Base-by-base conservation (phyloP, 106 monocot genomes). In the Phalaenopsis aphrodite region DNA sequence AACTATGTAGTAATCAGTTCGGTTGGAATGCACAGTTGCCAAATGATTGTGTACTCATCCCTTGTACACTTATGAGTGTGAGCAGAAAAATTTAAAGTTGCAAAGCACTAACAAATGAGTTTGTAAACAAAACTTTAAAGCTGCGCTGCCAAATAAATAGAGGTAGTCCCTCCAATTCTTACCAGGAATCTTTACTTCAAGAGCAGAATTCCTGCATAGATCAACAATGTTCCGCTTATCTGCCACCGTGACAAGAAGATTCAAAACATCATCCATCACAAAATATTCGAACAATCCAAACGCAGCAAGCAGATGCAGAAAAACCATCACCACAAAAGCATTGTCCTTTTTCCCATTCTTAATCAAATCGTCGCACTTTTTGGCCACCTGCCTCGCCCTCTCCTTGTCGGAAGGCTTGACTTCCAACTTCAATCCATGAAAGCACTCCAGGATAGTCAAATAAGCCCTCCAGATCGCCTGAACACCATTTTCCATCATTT, bases 301-400 rank as follows among this genome's bases (percentile, higher is more conserved):
- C 36, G 78, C 19, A 46, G 3, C 57, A 21, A 58, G 11, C 57
- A 78, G 41, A 14, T 58, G 41, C 78, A 78, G 36, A 24, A 78
- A 58, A 38, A 21, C 17, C 15, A 78, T 8, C 9, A 78, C 41
- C 14, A 39, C 57, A 4, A 78, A 6, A 37, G 0, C 30, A 56
- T 55, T 56, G 4, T 56, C 39, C 56, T 8, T 55, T 17, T 78
- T 39, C 49, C 49, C 12, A 58, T 39, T 30, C 6, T 38, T 38
- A 19, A 78, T 41, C 41, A 55, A 23, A 8, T 12, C 57, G 15
- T 38, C 11, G 49, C 55, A 78, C 38, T 78, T 57, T 23, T 3
- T 21, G 10, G 78, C 78, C 55, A 78, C 5, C 38, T n/a, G 10
- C 78, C 55, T 55, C 55, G 78, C 78, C 56, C 78, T 78, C 78